Percentiles rank a stretch among this genome's conserved stretches.
Evolutionary conservation across 2,329 filamentous ascomycete species (phyloP).

Genomic region (Pestalotiopsis sp.): DNA sequence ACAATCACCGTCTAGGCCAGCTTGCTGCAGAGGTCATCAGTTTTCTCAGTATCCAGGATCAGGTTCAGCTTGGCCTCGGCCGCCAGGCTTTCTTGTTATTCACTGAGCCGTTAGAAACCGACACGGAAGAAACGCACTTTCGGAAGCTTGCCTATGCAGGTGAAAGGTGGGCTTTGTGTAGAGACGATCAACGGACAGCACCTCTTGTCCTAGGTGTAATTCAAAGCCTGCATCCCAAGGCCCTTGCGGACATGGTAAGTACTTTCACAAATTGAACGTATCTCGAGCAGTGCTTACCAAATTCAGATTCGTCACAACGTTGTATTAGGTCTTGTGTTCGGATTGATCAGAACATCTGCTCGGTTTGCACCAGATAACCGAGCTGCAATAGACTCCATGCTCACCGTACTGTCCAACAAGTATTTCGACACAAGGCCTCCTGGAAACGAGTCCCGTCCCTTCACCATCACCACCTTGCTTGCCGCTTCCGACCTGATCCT

Average conservation of each 20-base stretch:
- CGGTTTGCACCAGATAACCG: slow-evolving; percentile 19
- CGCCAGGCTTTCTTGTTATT: slow-evolving; percentile 29
- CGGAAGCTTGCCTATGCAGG: not conserved
- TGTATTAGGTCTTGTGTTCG: slow-evolving; percentile 20
- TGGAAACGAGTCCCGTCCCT: no score
- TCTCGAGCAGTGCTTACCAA: slow-evolving; percentile 8
- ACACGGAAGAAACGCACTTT: not conserved
- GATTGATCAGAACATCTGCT: not conserved
- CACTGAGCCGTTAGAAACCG: slow-evolving; percentile 11
- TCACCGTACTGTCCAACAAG: slow-evolving; percentile 31
- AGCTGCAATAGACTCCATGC: slow-evolving; percentile 27
- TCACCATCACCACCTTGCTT: no score
- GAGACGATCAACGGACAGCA: slow-evolving; percentile 23
- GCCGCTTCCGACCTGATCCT: not conserved
- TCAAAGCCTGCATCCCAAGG: slow-evolving; percentile 30
- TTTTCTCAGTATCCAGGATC: slow-evolving; percentile 26
- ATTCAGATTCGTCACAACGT: slow-evolving; percentile 22
- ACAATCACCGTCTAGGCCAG: slow-evolving; percentile 29
- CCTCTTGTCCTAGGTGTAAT: slow-evolving; percentile 34
- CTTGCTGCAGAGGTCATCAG: slow-evolving; percentile 30
- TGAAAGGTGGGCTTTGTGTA: not conserved
- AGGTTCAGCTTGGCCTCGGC: slow-evolving; percentile 26
- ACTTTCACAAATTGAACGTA: not conserved
- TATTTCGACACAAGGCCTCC: not conserved
- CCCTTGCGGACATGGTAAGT: slow-evolving; percentile 27